Percentiles rank a stretch among this genome's conserved stretches.
Conservation (phyloP, 441 rosid genomes). For the Corymbia citriodora region DNA sequence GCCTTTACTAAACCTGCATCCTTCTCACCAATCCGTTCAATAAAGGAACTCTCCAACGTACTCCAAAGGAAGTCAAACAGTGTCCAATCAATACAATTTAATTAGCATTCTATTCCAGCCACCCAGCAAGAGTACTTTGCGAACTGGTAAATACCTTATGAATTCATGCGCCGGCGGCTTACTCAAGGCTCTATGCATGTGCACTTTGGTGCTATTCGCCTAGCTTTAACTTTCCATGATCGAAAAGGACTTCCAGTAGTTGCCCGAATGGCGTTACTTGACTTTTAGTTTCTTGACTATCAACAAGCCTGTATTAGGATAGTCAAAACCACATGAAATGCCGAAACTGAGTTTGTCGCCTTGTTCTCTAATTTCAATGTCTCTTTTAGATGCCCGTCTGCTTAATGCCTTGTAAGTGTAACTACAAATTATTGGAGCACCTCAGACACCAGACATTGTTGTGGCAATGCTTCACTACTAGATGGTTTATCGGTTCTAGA, state of each 20-base stretch:
- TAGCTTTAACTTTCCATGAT: background rate
- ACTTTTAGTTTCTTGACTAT: background rate
- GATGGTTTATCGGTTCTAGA: too few species aligned
- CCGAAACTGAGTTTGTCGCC: background rate
- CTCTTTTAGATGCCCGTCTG: rapidly evolving
- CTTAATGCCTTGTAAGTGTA: background rate
- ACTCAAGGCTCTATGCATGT: background rate
- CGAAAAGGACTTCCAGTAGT: background rate
- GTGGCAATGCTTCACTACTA: background rate
- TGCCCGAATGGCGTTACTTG: background rate
- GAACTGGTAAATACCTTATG: background rate
- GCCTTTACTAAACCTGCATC: background rate
- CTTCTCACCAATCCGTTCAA: background rate
- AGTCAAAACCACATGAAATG: background rate
- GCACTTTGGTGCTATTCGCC: background rate
- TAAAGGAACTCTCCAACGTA: background rate
- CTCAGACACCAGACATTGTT: background rate
- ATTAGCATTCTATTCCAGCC: background rate
- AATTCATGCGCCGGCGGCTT: background rate
- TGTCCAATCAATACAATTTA: background rate
- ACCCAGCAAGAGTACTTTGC: background rate
- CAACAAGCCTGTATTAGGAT: background rate
- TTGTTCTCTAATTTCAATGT: background rate
- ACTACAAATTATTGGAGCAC: background rate
- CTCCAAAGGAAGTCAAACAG: background rate